Evolutionary conservation across 257 asterid genomes (phyloP), one percentile per base, ranked within the genome.

Genomic region (Nicotiana attenuata): DNA sequence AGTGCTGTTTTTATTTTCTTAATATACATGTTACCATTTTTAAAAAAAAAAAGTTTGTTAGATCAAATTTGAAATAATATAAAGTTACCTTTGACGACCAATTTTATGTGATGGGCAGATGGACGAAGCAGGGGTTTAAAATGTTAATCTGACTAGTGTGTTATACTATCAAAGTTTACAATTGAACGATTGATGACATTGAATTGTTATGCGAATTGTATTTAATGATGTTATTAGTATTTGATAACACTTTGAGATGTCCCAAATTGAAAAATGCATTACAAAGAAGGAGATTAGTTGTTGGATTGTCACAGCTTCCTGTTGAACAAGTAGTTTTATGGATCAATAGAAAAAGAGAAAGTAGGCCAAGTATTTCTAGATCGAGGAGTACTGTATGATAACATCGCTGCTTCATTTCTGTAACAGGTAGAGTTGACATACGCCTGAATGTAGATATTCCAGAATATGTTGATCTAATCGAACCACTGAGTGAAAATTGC

Each of bases 401-500:
- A 75, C 26, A 15, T 52, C 26, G 3, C 26, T 26, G 14, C 19
- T 29, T 85, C 53, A 82, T 53, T 15, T 53, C 35, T 83, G 59
- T 68, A 76, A 90, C 92, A 96, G 99, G 99, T 64, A 89, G 66
- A 82, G 91, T 92, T 81, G 92, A 87, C 79, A 90, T 92, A 89
- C 81, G 64, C 80, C 57, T 96, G 93, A 86, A 85, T 80, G 64
- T 92, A 10, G 88, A 87, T 60, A 87, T 92, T 65, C 98, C 99
- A 65, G 88, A 65, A 79, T 77, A 90, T 87, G 67, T 92, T 61
- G 91, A 88, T 85, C 89, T 96, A 64, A 90, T 92, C 31, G 99
- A 96, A 85, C 90, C 83, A n/a, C 91, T 92, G 77, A 87, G 89
- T 84, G 92, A 91, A 87, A 92, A 90, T 78, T 90, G 92, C 82